Conservation (phyloP, 257 asterid species). For the Apocynum venetum region DNA sequence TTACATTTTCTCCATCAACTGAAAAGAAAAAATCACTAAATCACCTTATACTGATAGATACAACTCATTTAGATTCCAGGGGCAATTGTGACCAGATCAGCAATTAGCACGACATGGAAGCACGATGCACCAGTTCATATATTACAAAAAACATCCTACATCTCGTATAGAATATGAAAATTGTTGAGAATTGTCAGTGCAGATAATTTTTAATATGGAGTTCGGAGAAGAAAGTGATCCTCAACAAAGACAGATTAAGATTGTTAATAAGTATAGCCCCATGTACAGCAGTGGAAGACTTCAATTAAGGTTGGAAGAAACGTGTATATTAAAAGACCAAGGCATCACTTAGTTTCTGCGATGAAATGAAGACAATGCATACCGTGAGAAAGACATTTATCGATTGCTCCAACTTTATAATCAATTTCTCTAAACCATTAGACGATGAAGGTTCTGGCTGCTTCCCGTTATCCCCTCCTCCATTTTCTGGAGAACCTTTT, state of each 20-base stretch:
- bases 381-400: slow-evolving; percentile 80
- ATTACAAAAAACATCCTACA: neutral
- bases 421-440: slow-evolving; percentile 55
- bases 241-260: neutral
- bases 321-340: no score
- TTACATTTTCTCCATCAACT: neutral
- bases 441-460: slow-evolving; percentile 39
- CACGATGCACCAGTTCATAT: neutral
- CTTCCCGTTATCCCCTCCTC: slow-evolving; percentile 38
- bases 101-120: neutral
- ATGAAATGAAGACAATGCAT: slow-evolving; percentile 15
- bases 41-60: neutral
- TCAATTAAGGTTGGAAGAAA: neutral
- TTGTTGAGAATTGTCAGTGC: neutral
- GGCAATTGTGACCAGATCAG: neutral
- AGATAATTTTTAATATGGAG: neutral
- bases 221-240: neutral
- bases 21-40: neutral
- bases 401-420: slow-evolving; percentile 83
- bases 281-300: neutral
- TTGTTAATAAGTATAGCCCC: neutral
- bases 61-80: neutral
- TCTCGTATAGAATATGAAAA: neutral
- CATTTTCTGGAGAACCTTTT: slow-evolving; percentile 49
- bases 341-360: neutral